phyloP scores from a whole-genome alignment of 352 stramenopile species.

The Aphanomyces cochlioides region DNA sequence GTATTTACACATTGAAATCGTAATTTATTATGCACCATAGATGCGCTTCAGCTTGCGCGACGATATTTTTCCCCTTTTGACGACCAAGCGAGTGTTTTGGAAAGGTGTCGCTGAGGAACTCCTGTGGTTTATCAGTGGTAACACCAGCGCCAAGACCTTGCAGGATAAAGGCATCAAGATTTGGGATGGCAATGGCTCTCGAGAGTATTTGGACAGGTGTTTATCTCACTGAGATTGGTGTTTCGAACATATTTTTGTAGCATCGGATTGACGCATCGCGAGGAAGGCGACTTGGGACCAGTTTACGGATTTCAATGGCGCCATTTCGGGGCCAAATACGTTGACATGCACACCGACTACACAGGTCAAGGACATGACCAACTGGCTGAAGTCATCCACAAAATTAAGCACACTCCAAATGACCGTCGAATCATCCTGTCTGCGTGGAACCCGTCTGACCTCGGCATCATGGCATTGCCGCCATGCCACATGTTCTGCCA shows the following conservation, averaged over 20 bases:
- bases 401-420: conserved; percentile 96
- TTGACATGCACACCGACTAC: conserved; percentile 98
- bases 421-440: conserved; percentile 98
- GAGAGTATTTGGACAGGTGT: conserved; percentile 88
- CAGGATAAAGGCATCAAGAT: conserved; percentile 99
- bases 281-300: conserved; percentile 95
- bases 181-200: conserved; percentile 99
- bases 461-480: conserved; percentile 92
- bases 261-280: conserved; percentile 89
- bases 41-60: conserved; percentile 94
- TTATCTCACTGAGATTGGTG: background rate
- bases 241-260: conserved; percentile 22
- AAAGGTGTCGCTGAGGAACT: conserved; percentile 98
- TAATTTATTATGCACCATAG: conserved; percentile 29
- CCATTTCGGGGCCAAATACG: conserved; percentile 99
- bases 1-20: conserved; percentile 46
- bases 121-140: conserved; percentile 98
- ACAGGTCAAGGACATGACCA: conserved; percentile 98
- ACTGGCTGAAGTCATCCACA: conserved; percentile 96
- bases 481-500: conserved; percentile 99
- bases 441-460: conserved; percentile 94
- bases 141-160: conserved; percentile 95
- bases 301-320: conserved; percentile 99
- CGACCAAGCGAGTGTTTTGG: conserved; percentile 99
- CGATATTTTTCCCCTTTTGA: conserved; percentile 95